Evolutionary conservation across 192 early-diverging fungal genomes (phyloP), one percentile per base, ranked within the genome.

Genomic region (Linnemannia zychae): DNA sequence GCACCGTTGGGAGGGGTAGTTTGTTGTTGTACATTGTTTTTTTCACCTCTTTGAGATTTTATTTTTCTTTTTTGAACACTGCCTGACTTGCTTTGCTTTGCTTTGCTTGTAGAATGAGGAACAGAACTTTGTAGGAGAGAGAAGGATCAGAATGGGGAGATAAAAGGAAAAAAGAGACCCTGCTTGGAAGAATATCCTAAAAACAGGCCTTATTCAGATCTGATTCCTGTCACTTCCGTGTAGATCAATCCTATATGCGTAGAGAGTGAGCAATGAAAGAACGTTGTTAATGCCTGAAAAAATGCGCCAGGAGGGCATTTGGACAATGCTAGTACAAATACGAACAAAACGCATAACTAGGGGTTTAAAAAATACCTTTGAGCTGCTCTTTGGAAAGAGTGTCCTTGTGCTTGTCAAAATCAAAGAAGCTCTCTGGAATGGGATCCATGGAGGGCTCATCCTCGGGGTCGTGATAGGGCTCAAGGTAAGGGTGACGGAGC

Each of bases 401-500:
- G 72, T 96, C 95, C 85, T 95, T 95, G 89, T 94, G 94, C 88
- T 93, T 94, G 80, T 96, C 95, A 92, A 96, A 96, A 79, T 95
- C 95, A 86, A 96, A 96, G 83, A 96, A 96, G 74, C 90, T 92
- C 77, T 91, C 90, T 16, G 93, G 93, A 81, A 96, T 93, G 44
- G 94, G 93, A 15, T 90, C 90, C 82, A 94, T 93, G 24, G 86
- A 89, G 44, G 95, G 95, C 82, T 96, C 95, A 78, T 96, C 95
- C 48, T 95, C 94, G 24, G 92, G 92, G 60, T 93, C 86, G 80
- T 96, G 95, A 81, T 95, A 96, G 13, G 85, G 83, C 57, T 91
- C 90, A 82, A 99, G 87, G 87, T 97, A 99, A 22, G 97, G 96
- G 87, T 99, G 99, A 31, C 87, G 82, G 18, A 99, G 90, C 24